phyloP scores from a whole-genome alignment of 257 asterid species.

The Solanum arcanum region DNA sequence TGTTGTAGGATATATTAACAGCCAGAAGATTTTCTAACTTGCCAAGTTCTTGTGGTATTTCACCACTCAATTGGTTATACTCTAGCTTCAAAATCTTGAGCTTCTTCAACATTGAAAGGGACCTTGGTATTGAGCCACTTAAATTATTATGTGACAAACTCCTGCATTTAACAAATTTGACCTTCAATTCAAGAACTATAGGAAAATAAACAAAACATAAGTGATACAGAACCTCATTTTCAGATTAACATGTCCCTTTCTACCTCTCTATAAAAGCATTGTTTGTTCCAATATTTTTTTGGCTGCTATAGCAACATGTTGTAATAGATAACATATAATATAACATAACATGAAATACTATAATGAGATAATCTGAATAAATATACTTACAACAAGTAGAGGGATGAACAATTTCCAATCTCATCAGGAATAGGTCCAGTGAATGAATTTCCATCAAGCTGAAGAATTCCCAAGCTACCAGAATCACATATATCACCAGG shows the following conservation, averaged over 20 bases:
- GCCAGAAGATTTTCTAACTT: constrained; percentile 67
- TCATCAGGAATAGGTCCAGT: constrained; percentile 65
- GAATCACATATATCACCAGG: constrained; percentile 82
- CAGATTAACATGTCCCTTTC: not conserved
- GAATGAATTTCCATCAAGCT: constrained; percentile 78
- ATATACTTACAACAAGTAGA: constrained; percentile 64
- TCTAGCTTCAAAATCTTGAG: constrained; percentile 84
- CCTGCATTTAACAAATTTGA: constrained; percentile 28
- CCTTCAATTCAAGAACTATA: not conserved
- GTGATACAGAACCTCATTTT: not conserved
- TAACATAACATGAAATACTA: not conserved
- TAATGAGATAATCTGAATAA: not conserved
- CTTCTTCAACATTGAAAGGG: constrained; percentile 54
- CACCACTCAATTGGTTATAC: constrained; percentile 70
- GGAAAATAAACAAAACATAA: not conserved
- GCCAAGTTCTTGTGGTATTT: constrained; percentile 75
- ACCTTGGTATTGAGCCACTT: constrained; percentile 60
- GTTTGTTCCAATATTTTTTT: not conserved
- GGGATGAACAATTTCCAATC: constrained; percentile 82
- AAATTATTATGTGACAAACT: constrained; percentile 78
- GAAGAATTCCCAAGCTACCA: constrained; percentile 72
- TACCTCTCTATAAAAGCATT: not conserved
- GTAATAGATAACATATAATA: not conserved
- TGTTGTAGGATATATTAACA: constrained; percentile 68
- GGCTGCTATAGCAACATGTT: not conserved